Base-by-base conservation (phyloP, 371 early-diverging fungal genomes). In the Zychaea mexicana region DNA sequence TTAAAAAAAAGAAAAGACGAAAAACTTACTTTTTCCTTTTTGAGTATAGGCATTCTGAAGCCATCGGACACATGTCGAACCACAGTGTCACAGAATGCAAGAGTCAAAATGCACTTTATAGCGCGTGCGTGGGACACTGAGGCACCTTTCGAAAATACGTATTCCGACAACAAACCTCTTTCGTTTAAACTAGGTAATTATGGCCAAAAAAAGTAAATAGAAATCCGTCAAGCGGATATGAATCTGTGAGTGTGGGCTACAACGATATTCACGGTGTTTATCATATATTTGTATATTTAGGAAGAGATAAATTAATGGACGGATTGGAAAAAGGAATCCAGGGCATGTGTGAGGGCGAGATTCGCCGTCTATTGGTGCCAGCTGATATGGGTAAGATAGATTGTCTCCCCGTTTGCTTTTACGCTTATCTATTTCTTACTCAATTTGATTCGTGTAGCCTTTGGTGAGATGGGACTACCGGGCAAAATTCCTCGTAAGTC, bases 341-440 rank as follows among this genome's bases (percentile, higher is more conserved):
- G 33, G 90, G 80, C 63, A 92, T 92, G 92, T 87, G 88, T 54
- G 70, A 81, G 17, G 90, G 89, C 53, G 89, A 89, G 69, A 81
- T 87, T 57, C 72, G 91, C 22, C 79, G 81, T 53, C 66, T 92
- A n/a, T 67, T 79, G 30, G 87, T 91, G 36, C 90, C 91, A 24
- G 68, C 87, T 9, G 65, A 76, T 36, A 76, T 88, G 21, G 87
- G 83, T 71, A 66, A 62, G 61, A 9, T 61, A 42, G 2, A 42
- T 42, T 42, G 0, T 15, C 5, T 42, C 33, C 12, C 33, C 33
- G 19, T 27, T 64, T 4, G 47, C 52, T 39, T 36, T 24, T 24
- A 19, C 26, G 30, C 15, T 6, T n/a, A 53, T 28, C 21, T 42
- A 21, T 31, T 32, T 12, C 9, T 26, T 27, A 52, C 36, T 10